Percentiles rank a stretch among this genome's conserved stretches.
phyloP scores from a whole-genome alignment of 805 yeast genomes.

The Komagataella populi region DNA sequence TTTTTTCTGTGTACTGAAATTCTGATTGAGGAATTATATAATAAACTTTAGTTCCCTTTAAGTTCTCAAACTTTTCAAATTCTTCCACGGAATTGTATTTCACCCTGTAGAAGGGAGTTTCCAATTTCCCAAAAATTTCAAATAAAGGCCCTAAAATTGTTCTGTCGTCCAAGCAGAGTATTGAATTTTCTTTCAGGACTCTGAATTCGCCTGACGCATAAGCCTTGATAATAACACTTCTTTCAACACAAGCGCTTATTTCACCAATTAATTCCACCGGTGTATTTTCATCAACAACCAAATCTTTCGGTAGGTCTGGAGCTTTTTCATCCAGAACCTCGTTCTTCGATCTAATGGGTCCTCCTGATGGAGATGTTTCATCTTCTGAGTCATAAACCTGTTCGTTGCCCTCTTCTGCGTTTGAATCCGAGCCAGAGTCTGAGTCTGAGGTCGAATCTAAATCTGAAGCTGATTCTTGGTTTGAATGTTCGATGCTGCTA shows the following conservation, averaged over 20 bases:
- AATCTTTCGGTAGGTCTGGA: slow-evolving; percentile 54
- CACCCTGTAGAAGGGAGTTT: slow-evolving; percentile 70
- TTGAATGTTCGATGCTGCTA: slow-evolving; percentile 2
- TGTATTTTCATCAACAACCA: slow-evolving; percentile 40
- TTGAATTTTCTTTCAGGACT: slow-evolving; percentile 67
- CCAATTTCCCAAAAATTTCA: slow-evolving; percentile 84
- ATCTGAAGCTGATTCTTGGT: slow-evolving; percentile 7
- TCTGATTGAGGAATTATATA: slow-evolving; percentile 75
- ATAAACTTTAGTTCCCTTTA: slow-evolving; percentile 44
- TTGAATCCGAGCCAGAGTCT: slow-evolving; percentile 10
- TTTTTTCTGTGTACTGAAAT: slow-evolving; percentile 61
- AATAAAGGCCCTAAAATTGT: slow-evolving; percentile 62
- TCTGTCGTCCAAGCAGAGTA: slow-evolving; percentile 66
- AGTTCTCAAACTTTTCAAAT: slow-evolving; percentile 28
- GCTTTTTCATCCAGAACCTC: slow-evolving; percentile 62
- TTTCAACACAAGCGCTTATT: slow-evolving; percentile 56
- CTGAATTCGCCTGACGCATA: slow-evolving; percentile 70
- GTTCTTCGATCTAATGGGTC: slow-evolving; percentile 69
- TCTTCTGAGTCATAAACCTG: slow-evolving; percentile 32
- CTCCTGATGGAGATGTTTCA: slow-evolving; percentile 16
- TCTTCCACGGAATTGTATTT: slow-evolving; percentile 42
- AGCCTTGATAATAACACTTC: slow-evolving; percentile 61
- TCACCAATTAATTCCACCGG: slow-evolving; percentile 64
- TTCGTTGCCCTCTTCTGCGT: slow-evolving; percentile 13
- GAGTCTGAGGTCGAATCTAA: slow-evolving; percentile 9